phyloP scores from a whole-genome alignment of 2,329 filamentous ascomycete genomes.

The Xylariaceae sp. region DNA sequence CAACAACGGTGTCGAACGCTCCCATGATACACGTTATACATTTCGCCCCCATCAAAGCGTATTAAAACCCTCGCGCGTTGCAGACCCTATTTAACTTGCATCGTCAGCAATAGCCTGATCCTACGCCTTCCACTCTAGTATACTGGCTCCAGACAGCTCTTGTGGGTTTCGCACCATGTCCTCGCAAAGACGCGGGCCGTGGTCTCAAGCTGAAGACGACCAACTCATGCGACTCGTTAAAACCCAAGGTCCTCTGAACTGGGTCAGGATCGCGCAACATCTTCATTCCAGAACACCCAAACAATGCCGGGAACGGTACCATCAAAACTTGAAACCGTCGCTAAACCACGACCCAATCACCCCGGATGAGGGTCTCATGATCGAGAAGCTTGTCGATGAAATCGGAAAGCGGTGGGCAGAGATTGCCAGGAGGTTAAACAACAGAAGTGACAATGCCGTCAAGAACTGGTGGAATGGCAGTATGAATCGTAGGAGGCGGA shows the following conservation, averaged over 20 bases:
- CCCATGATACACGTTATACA: too few relatives aligned
- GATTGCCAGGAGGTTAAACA: conserved; percentile 77
- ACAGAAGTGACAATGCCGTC: conserved; percentile 89
- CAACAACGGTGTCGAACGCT: too few relatives aligned
- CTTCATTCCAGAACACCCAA: conserved; percentile 81
- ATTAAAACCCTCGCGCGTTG: too few relatives aligned
- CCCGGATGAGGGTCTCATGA: conserved; percentile 65
- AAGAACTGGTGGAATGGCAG: conserved; percentile 99
- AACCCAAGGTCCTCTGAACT: conserved; percentile 75
- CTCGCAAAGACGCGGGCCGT: conserved; percentile 63
- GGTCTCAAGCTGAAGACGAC: conserved; percentile 75
- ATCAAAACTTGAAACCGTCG: conserved; percentile 83
- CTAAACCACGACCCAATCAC: conserved; percentile 74
- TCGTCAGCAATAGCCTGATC: neutral
- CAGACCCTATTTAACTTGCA: neutral
- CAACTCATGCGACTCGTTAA: conserved; percentile 69
- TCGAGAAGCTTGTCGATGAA: conserved; percentile 72
- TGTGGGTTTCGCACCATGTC: conserved; percentile 6
- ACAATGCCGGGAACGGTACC: conserved; percentile 91
- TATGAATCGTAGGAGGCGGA: conserved; percentile 72
- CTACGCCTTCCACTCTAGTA: neutral
- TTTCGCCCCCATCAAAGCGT: too few relatives aligned
- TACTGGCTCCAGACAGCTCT: too few relatives aligned
- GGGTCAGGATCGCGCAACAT: conserved; percentile 79
- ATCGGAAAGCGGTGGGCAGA: conserved; percentile 91